These are phyloP conservation scores for Talaromyces liani DNA, from an alignment of 495 filamentous ascomycete genomes.

Conservation along the genomic window DNA sequence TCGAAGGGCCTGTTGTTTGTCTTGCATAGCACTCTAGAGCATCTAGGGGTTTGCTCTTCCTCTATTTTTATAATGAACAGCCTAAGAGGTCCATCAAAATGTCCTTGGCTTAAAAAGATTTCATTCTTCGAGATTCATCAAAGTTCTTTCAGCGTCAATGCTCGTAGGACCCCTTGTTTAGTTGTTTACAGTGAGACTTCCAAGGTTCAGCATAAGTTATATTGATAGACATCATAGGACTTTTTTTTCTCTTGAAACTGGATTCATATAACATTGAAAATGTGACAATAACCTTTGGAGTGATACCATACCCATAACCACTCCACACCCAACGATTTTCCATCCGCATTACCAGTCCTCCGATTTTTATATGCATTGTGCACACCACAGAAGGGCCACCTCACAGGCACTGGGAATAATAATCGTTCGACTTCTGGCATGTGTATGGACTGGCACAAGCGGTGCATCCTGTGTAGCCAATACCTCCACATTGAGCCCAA, in stretches of 20 bases:
- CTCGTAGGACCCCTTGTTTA: background rate
- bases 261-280: background rate
- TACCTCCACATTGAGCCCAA: slow-evolving; percentile 45
- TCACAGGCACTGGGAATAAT: slow-evolving; percentile 40
- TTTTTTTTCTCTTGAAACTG: background rate
- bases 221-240: background rate
- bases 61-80: too few species aligned
- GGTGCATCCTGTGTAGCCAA: slow-evolving; percentile 39
- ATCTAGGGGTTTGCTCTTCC: too few species aligned
- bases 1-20: too few species aligned
- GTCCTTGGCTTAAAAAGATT: too few species aligned
- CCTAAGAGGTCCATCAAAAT: too few species aligned
- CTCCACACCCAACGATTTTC: background rate
- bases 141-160: background rate
- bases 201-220: background rate
- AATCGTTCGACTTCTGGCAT: slow-evolving; percentile 31
- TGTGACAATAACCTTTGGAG: background rate
- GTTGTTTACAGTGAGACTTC: background rate
- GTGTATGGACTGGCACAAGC: slow-evolving; percentile 33
- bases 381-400: background rate
- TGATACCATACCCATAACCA: background rate
- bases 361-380: background rate
- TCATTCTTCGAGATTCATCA: background rate
- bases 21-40: too few species aligned
- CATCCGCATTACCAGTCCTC: background rate